Conservation (phyloP, 208 protist species). For the Leishmania turanica region DNA sequence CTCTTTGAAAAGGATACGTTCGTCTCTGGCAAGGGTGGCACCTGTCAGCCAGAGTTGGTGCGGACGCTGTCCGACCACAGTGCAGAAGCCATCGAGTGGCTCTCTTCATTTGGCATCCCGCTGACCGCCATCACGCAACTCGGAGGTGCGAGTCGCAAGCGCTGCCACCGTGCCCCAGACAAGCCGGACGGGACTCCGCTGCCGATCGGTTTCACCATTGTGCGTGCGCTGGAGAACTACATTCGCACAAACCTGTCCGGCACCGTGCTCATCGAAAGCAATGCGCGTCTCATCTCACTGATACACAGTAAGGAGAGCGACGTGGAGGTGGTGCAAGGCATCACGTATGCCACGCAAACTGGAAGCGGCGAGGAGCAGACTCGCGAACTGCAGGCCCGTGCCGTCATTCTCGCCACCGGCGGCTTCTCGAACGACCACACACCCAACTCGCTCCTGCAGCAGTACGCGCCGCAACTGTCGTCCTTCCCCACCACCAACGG, state of each 20-base stretch:
- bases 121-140: constrained; percentile 87
- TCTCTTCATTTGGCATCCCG: constrained; percentile 81
- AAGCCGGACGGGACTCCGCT: constrained; percentile 77
- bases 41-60: constrained; percentile 78
- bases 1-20: constrained; percentile 86
- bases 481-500: constrained; percentile 93
- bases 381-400: constrained; percentile 46
- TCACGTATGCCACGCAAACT: constrained; percentile 30
- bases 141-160: constrained; percentile 87
- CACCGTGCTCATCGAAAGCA: constrained; percentile 66
- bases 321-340: constrained; percentile 40
- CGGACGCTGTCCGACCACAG: constrained; percentile 77
- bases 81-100: constrained; percentile 73
- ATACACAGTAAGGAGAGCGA: constrained; percentile 30
- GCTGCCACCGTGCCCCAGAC: constrained; percentile 87
- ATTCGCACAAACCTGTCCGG: constrained; percentile 61
- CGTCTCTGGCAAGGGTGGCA: constrained; percentile 61
- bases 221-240: constrained; percentile 81
- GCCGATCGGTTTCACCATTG: constrained; percentile 92
- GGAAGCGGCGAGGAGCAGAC: constrained; percentile 18
- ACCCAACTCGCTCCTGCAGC: constrained; percentile 60
- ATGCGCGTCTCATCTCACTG: constrained; percentile 45
- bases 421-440: constrained; percentile 84
- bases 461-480: constrained; percentile 77
- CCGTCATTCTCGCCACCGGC: constrained; percentile 92